Conservation (phyloP, 768 basidiomycete species). For the Leccinum incarnatum region DNA sequence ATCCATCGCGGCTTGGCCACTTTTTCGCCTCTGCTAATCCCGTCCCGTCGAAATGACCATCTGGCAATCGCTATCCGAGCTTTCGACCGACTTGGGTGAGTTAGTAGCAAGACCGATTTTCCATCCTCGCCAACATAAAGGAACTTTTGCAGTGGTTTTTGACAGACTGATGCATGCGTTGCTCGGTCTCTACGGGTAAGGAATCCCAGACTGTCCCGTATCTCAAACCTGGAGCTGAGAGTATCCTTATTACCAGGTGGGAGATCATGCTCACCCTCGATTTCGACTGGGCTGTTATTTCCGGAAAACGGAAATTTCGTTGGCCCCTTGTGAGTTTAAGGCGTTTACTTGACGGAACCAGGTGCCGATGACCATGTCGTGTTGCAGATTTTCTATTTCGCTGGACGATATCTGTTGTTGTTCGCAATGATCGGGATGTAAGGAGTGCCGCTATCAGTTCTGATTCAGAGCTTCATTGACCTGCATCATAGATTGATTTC, state of each 20-base stretch:
- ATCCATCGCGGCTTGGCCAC: neutral
- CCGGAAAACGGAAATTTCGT: conserved; percentile 41
- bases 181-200: conserved; percentile 45
- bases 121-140: neutral
- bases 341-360: neutral
- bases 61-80: conserved; percentile 39
- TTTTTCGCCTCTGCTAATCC: neutral
- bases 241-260: conserved; percentile 33
- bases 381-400: conserved; percentile 43
- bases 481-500: conserved; percentile 28
- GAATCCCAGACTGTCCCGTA: neutral
- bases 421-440: conserved; percentile 49
- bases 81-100: conserved; percentile 38
- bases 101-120: neutral
- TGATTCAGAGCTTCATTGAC: neutral
- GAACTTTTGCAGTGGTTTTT: conserved; percentile 33
- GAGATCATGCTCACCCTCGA: conserved; percentile 41
- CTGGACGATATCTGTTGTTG: conserved; percentile 43
- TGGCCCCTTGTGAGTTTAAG: conserved; percentile 45
- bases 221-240: neutral
- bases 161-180: conserved; percentile 42
- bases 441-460: conserved; percentile 4
- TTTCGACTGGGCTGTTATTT: conserved; percentile 43
- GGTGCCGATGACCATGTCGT: conserved; percentile 5
- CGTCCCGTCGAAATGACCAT: conserved; percentile 33